phyloP scores from a whole-genome alignment of 108 stramenopile species.

The Cyclostephanos tholiformis region DNA sequence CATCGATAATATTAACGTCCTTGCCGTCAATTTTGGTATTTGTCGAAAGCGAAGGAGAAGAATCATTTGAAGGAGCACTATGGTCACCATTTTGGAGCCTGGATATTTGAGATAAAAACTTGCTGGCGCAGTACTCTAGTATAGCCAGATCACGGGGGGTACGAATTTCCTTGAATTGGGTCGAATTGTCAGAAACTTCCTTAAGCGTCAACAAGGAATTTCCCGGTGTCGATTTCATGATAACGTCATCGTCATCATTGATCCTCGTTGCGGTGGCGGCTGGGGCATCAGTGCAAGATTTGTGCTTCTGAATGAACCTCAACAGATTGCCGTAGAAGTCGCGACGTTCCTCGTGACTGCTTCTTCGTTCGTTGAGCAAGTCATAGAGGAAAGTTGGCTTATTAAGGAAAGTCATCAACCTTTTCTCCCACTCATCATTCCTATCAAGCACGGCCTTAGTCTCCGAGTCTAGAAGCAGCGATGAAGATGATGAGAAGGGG shows the following conservation, averaged over 20 bases:
- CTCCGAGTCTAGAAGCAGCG: slow-evolving; percentile 45
- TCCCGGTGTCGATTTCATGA: slow-evolving; percentile 11
- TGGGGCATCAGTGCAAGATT: slow-evolving; percentile 48
- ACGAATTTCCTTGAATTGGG: slow-evolving; percentile 54
- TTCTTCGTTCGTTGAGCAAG: slow-evolving; percentile 45
- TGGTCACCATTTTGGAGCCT: slow-evolving; percentile 1
- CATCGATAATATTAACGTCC: slow-evolving; percentile 2
- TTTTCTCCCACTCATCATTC: slow-evolving; percentile 58
- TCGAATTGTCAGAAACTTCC: slow-evolving; percentile 48
- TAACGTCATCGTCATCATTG: too few species aligned
- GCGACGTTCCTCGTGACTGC: slow-evolving; percentile 44
- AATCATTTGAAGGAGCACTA: slow-evolving; percentile 39
- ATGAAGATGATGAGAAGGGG: slow-evolving; percentile 1
- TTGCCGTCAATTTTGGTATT: slow-evolving; percentile 23
- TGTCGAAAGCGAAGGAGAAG: not conserved
- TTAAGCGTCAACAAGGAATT: slow-evolving; percentile 16
- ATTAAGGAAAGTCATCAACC: slow-evolving; percentile 39
- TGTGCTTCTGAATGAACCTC: slow-evolving; percentile 58
- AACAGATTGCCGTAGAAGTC: slow-evolving; percentile 58
- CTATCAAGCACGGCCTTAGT: slow-evolving; percentile 49
- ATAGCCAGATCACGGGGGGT: slow-evolving; percentile 60
- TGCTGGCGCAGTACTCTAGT: slow-evolving; percentile 63
- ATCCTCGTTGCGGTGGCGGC: not conserved
- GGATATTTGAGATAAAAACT: slow-evolving; percentile 27
- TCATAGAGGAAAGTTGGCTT: slow-evolving; percentile 6